Base-by-base conservation (phyloP, 2,329 filamentous ascomycete species). In the Colletotrichum echinochloae region DNA sequence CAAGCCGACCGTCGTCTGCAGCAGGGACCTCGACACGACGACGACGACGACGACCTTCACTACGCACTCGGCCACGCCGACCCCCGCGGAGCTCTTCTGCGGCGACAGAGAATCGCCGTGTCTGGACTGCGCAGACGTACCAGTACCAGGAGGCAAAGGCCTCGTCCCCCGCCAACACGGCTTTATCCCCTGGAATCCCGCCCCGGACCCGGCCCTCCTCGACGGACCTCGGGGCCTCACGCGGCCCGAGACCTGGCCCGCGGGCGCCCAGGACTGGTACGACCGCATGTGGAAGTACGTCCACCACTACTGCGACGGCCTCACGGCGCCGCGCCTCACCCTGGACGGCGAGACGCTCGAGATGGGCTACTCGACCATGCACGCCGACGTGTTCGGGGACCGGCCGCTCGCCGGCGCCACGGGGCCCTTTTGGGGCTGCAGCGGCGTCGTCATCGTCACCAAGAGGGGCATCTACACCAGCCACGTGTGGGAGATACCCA, bases 271-370 rank as follows among this genome's bases (percentile, higher is more conserved):
- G 82, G 20, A 62, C 41, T 73, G 71, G 71, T 72, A 44, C 26
- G 12, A 28, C 5, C 54, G 60, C 7, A 87, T 88, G 67, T 87
- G 85, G 70, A 83, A 77, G 59, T 77, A 77, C 52, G 73, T 76
- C 33, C 74, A 74, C 33, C 72, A 37, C 48, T 69, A 72, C 28
- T 62, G 71, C 39, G 41, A 51, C 20, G 54, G 56, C 1, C 39
- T 66, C 20, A 44, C 39, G 12, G 20, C 30, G 35, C 20, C n/a
- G 7, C 12, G 48, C 16, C 30, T 46, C 6, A 54, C 41, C 14
- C 41, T 65, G 7, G 33, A 44, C 35, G 46, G 35, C 4, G 52
- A 68, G 23, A n/a, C n/a, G 9, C 20, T 51, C 30, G 20, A 52
- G 20, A 46, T 54, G 20, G 56, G 59, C 35, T 62, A 52, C 57